A percentile compares a stretch with the other conserved stretches of the same genome.
Evolutionary conservation across 306 rosid genomes (phyloP).

Genomic region (Macrotyloma uniflorum): DNA sequence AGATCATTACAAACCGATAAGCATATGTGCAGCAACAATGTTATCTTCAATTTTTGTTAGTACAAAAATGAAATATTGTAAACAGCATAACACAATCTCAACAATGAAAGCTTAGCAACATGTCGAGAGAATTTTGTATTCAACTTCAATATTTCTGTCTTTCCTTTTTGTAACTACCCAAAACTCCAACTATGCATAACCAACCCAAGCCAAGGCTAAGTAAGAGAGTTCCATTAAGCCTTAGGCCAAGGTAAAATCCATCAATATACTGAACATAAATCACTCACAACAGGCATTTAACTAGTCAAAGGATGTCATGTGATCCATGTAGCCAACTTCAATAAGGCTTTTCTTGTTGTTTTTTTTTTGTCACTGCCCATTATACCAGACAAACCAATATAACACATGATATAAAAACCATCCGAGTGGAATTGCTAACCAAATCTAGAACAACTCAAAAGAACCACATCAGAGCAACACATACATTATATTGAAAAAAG

Average conservation of each 20-base stretch:
- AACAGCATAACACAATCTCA: conserved; percentile 15
- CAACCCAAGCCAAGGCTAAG: background rate
- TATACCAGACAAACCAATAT: conserved; percentile 6
- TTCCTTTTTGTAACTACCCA: background rate
- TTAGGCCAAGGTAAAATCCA: background rate
- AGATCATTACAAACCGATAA: conserved; percentile 17
- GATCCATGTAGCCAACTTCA: background rate
- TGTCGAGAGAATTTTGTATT: background rate
- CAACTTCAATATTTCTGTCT: background rate
- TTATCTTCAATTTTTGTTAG: background rate
- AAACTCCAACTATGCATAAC: background rate
- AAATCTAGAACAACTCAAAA: conserved; percentile 21
- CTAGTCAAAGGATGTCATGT: background rate
- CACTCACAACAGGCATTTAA: background rate
- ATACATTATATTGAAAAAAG: background rate
- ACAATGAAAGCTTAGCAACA: conserved; percentile 8
- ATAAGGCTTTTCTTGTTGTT: background rate
- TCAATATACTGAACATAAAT: background rate
- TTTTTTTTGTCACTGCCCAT: background rate
- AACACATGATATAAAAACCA: background rate
- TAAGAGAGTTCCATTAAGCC: background rate
- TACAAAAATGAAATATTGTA: background rate
- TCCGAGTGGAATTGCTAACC: background rate
- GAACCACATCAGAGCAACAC: background rate
- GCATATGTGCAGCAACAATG: background rate